These are phyloP conservation scores for Cladosporium sp. DNA, from an alignment of 2,329 filamentous ascomycete species.

Conservation along the genomic window DNA sequence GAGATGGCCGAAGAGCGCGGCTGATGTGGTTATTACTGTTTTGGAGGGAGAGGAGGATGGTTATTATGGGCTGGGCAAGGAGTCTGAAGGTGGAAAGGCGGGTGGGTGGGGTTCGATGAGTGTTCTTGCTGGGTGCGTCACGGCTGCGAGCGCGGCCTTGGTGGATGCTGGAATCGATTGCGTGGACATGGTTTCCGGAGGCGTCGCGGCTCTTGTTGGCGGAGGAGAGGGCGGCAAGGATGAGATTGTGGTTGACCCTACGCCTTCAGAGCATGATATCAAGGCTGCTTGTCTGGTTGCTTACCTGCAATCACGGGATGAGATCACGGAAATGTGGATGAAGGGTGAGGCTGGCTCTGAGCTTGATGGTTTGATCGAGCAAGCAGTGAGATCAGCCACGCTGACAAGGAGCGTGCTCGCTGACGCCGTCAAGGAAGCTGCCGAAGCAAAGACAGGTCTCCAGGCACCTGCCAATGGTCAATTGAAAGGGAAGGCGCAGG, in stretches of 20 bases:
- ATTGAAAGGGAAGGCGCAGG: slow-evolving; percentile 17
- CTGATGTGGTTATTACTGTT: slow-evolving; percentile 91
- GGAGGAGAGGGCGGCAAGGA: slow-evolving; percentile 24
- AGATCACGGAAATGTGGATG: slow-evolving; percentile 92
- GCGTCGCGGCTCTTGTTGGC: slow-evolving; percentile 75
- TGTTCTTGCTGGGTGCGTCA: slow-evolving; percentile 85
- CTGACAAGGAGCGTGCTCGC: slow-evolving; percentile 56
- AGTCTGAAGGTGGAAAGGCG: slow-evolving; percentile 33
- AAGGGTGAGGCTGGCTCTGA: slow-evolving; percentile 60
- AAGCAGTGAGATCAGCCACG: slow-evolving; percentile 58
- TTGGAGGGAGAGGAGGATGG: slow-evolving; percentile 86
- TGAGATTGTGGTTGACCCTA: slow-evolving; percentile 68
- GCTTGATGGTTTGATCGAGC: slow-evolving; percentile 55
- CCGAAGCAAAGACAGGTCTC: slow-evolving; percentile 32
- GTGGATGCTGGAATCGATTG: slow-evolving; percentile 95
- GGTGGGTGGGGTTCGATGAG: slow-evolving; percentile 80
- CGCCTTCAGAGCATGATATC: slow-evolving; percentile 75
- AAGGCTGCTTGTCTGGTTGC: slow-evolving; percentile 83
- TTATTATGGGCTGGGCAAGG: slow-evolving; percentile 54
- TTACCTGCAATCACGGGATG: slow-evolving; percentile 79
- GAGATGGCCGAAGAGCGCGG: slow-evolving; percentile 95
- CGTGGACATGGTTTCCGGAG: slow-evolving; percentile 82
- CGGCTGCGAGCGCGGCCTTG: slow-evolving; percentile 85
- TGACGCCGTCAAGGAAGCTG: slow-evolving; percentile 57
- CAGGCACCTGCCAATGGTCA: slow-evolving; percentile 7